Evolutionary conservation across 2,329 filamentous ascomycete species (phyloP).

Genomic region (Aspergillus ochraceoroseus): DNA sequence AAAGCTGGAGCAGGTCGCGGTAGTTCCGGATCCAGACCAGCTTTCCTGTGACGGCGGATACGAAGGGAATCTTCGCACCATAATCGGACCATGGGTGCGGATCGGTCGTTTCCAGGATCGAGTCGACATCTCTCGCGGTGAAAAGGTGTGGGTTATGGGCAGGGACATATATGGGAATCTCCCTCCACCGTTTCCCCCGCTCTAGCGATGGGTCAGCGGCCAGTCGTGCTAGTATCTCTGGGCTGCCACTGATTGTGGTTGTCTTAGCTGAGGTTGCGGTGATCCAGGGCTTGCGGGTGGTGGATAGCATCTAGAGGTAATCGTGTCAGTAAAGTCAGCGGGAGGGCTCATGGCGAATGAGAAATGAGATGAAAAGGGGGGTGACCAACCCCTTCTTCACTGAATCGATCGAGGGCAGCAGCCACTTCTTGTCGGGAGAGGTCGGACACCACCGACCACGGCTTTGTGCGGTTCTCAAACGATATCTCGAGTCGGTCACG

Average conservation of each 20-base stretch:
- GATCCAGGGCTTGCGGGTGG: neutral
- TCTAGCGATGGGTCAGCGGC: neutral
- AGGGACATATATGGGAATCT: constrained; percentile 6
- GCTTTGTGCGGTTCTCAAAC: neutral
- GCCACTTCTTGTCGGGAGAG: neutral
- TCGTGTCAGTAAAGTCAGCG: too few relatives aligned
- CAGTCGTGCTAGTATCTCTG: neutral
- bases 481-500: constrained; percentile 4
- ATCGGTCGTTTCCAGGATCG: constrained; percentile 2
- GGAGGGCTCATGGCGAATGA: too few relatives aligned
- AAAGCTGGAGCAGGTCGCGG: constrained; percentile 2
- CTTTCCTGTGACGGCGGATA: constrained; percentile 3
- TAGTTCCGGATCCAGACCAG: constrained; percentile 4
- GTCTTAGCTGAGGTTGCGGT: constrained; percentile 2
- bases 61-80: constrained; percentile 3
- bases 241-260: constrained; percentile 1
- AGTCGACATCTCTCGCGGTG: constrained; percentile 2
- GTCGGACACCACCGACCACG: constrained; percentile 4
- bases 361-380: too few relatives aligned
- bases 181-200: constrained; percentile 1
- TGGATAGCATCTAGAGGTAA: constrained; percentile 1
- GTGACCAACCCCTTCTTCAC: neutral
- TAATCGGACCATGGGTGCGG: neutral
- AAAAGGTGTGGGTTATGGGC: neutral
- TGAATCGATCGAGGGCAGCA: neutral